Evolutionary conservation across 2,329 filamentous ascomycete genomes (phyloP).

Genomic region (Cytospora schulzeri): DNA sequence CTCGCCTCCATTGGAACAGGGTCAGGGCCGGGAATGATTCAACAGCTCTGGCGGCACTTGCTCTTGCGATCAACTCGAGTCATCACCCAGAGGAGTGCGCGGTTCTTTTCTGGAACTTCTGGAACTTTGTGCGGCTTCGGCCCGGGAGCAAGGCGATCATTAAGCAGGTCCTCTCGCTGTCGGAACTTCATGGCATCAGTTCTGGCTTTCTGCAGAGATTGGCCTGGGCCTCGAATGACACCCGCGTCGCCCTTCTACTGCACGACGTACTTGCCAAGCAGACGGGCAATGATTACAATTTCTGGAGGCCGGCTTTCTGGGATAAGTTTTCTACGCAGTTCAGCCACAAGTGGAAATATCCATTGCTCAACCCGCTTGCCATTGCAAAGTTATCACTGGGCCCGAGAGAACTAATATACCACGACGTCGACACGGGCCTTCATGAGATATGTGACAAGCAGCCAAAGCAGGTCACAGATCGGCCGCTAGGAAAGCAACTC

Average conservation of each 20-base stretch:
- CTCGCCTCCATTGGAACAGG: slow-evolving; percentile 24
- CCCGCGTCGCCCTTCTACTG: slow-evolving; percentile 29
- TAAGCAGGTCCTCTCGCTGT: slow-evolving; percentile 28
- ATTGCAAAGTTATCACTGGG: slow-evolving; percentile 12
- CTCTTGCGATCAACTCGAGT: slow-evolving; percentile 30
- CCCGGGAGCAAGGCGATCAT: slow-evolving; percentile 27
- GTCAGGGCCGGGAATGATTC: slow-evolving; percentile 24
- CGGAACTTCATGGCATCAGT: slow-evolving; percentile 25
- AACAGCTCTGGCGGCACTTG: slow-evolving; percentile 33
- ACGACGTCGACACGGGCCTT: slow-evolving; percentile 9
- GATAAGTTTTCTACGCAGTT: slow-evolving; percentile 29
- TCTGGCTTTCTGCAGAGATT: slow-evolving; percentile 29
- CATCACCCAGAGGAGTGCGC: slow-evolving; percentile 5
- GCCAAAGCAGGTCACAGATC: background rate
- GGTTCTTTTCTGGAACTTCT: slow-evolving; percentile 29
- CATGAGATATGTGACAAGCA: background rate
- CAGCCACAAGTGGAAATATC: slow-evolving; percentile 9
- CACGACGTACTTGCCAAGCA: slow-evolving; percentile 27
- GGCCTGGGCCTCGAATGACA: slow-evolving; percentile 31
- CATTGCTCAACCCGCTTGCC: slow-evolving; percentile 9
- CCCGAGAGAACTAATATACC: background rate
- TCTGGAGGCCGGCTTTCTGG: slow-evolving; percentile 32
- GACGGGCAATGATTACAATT: background rate
- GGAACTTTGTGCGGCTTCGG: slow-evolving; percentile 29
- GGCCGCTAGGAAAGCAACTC: background rate